phyloP scores from a whole-genome alignment of 495 filamentous ascomycete species.

The Neurospora tetraspora region DNA sequence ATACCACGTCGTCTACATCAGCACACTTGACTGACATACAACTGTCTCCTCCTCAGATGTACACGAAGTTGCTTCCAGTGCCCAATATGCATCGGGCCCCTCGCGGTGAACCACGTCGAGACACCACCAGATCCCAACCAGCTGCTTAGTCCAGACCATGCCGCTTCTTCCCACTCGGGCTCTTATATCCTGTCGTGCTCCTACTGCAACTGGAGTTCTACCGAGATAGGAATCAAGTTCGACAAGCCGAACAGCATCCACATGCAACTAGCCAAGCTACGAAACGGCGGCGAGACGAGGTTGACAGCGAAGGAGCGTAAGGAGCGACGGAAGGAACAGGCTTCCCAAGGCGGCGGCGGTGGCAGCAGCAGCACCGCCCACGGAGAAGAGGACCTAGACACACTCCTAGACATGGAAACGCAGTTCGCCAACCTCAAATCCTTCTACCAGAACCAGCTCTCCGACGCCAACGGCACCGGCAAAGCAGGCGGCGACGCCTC shows the following conservation, averaged over 20 bases:
- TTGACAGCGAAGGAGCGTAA: slow-evolving; percentile 31
- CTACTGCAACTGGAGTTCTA: slow-evolving; percentile 85
- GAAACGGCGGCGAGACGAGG: slow-evolving; percentile 38
- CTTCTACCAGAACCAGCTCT: slow-evolving; percentile 66
- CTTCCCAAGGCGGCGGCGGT: slow-evolving; percentile 8
- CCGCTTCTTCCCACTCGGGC: slow-evolving; percentile 29
- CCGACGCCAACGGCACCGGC: slow-evolving; percentile 30
- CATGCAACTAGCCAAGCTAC: slow-evolving; percentile 58
- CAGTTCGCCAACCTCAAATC: slow-evolving; percentile 50
- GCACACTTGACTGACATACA: neutral
- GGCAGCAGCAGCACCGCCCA: slow-evolving; percentile 2
- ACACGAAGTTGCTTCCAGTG: slow-evolving; percentile 93
- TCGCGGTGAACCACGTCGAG: slow-evolving; percentile 61
- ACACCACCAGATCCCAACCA: slow-evolving; percentile 33
- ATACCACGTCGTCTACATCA: neutral
- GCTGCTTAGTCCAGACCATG: slow-evolving; percentile 27
- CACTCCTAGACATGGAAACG: slow-evolving; percentile 29
- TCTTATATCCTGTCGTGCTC: slow-evolving; percentile 75
- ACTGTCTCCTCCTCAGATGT: slow-evolving; percentile 49
- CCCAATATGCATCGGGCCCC: slow-evolving; percentile 73
- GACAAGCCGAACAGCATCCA: slow-evolving; percentile 79
- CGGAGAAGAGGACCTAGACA: slow-evolving; percentile 5
- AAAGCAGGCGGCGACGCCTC: slow-evolving; percentile 36
- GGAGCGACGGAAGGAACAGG: slow-evolving; percentile 34
- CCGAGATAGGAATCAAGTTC: slow-evolving; percentile 83